Base-by-base conservation (phyloP, 345 rosid species). In the Raphanus sativus region DNA sequence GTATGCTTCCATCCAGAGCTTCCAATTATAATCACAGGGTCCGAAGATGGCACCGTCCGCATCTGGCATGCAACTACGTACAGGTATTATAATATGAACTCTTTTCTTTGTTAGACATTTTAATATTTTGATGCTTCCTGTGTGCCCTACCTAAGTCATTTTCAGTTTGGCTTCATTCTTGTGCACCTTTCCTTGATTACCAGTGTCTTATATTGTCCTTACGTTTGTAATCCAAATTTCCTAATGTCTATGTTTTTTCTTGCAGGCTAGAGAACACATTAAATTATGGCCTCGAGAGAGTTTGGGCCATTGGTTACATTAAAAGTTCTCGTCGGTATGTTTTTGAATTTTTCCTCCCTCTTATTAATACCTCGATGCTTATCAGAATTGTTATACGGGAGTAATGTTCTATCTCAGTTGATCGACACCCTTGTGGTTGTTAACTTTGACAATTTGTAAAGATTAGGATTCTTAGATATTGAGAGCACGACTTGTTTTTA, bases 311-410 rank as follows among this genome's bases (percentile, higher is more conserved):
- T 30, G 99, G 98, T 59, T 88, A 87, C 71, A 83, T 90, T 83
- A 95, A 85, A 80, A 76, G 96, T 75, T 95, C 99, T 52, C 92
- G 96, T 54, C 86, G 99, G 99, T 95, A 79, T 83, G 88, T 62
- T 78, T 65, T 17, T 58, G 15, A 7, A 36, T 15, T 61, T 60
- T 66, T 34, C 13, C 48, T 16, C 56, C 63, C 68, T 33, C 12
- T 10, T n/a, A n/a, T 61, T 62, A 17, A 13, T 34, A 36, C 11
- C 17, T 65, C 48, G 21, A 68, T 60, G 60, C 74, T 73, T 78
- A 36, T 73, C 38, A 33, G 60, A 16, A 61, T 32, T 59, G 69
- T 34, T 73, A 6, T 61, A 26, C 8, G 0, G 60, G 62, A 77
- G 76, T 71, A 17, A 77, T 21, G 8, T n/a, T 71, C 32, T 45